These are phyloP conservation scores for Botrytis deweyae DNA, from an alignment of 2,329 filamentous ascomycete species.

Conservation along the genomic window DNA sequence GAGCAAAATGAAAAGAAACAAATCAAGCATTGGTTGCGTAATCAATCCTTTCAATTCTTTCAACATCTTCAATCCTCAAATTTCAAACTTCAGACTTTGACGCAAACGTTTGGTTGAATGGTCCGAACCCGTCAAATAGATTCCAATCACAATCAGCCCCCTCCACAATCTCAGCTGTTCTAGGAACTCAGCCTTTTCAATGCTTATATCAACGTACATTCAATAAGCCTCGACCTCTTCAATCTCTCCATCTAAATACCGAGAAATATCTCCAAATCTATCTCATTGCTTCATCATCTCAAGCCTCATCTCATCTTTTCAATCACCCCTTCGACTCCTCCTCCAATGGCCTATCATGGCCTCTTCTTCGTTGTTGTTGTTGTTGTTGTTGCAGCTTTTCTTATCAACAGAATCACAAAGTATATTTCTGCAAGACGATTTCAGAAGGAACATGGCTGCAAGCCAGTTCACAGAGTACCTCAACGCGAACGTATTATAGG, in stretches of 20 bases:
- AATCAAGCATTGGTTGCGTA: neutral
- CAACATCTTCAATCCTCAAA: neutral
- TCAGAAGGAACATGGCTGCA: constrained; percentile 30
- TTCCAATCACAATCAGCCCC: constrained; percentile 5
- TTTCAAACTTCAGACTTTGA: neutral
- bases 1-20: neutral
- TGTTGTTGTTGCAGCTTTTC: neutral
- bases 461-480: constrained; percentile 31
- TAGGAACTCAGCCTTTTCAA: constrained; percentile 1
- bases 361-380: neutral
- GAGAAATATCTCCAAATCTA: neutral
- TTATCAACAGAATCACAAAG: neutral
- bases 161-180: neutral
- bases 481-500: constrained; percentile 39
- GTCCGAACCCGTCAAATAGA: neutral
- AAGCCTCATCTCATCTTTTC: neutral
- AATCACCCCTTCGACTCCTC: neutral
- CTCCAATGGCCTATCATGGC: constrained; percentile 13
- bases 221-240: neutral
- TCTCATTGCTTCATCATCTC: neutral
- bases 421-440: constrained; percentile 12
- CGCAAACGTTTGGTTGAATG: neutral
- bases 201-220: neutral
- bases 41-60: neutral
- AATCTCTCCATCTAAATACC: neutral